phyloP scores from a whole-genome alignment of 257 asterid genomes.

The Vinca minor region DNA sequence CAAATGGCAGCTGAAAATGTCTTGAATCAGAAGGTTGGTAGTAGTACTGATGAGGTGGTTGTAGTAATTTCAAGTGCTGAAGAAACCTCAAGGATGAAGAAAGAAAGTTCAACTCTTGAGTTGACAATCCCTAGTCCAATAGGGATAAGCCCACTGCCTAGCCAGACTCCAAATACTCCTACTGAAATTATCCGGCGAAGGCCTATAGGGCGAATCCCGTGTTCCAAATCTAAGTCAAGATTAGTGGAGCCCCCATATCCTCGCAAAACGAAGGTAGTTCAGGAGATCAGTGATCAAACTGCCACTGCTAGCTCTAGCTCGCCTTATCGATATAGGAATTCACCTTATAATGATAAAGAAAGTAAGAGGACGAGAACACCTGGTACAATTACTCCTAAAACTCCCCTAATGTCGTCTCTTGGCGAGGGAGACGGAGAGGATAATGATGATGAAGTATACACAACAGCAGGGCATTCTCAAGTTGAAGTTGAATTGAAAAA shows the following conservation, averaged over 20 bases:
- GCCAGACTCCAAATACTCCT: slow-evolving; percentile 31
- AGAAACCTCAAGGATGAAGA: slow-evolving; percentile 10
- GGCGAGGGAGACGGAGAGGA: slow-evolving; percentile 33
- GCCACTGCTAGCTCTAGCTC: slow-evolving; percentile 24
- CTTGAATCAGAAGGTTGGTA: slow-evolving; percentile 22
- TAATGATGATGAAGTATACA: slow-evolving; percentile 41
- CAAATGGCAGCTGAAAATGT: slow-evolving; percentile 34
- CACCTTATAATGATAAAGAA: slow-evolving; percentile 18
- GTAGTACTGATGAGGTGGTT: slow-evolving; percentile 34
- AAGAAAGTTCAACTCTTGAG: too few species aligned
- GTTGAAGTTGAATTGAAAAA: slow-evolving; percentile 16
- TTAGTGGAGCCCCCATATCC: slow-evolving; percentile 52
- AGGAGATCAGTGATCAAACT: slow-evolving; percentile 16
- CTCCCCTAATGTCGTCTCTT: slow-evolving; percentile 48
- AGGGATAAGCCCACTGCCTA: too few species aligned
- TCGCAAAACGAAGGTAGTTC: slow-evolving; percentile 18
- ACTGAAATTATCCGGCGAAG: slow-evolving; percentile 24
- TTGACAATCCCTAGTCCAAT: too few species aligned
- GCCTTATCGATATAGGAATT: slow-evolving; percentile 14
- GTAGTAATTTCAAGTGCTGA: slow-evolving; percentile 34
- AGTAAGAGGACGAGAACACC: slow-evolving; percentile 19
- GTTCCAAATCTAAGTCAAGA: slow-evolving; percentile 54
- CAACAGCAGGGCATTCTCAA: slow-evolving; percentile 16
- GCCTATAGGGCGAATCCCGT: slow-evolving; percentile 18
- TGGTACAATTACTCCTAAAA: slow-evolving; percentile 47